A percentile compares a stretch with the other conserved stretches of the same genome.
Conservation (phyloP, 768 basidiomycete genomes). For the Russula abietina region DNA sequence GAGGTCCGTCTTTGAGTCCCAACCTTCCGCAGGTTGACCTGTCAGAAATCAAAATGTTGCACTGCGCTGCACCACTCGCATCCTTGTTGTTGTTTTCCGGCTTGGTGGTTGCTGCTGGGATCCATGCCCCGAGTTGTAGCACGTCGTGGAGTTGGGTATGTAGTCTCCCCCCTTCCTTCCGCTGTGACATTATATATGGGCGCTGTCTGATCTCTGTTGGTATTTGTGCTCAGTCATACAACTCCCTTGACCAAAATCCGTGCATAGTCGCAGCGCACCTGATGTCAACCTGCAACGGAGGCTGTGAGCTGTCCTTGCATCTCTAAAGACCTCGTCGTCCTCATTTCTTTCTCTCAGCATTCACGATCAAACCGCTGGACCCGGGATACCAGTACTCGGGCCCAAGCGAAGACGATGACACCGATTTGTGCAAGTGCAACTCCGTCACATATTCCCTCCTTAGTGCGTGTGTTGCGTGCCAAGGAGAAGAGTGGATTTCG, state of each 20-base stretch:
- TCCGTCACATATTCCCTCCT: neutral
- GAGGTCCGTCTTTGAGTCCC: too few relatives aligned
- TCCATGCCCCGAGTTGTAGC: too few relatives aligned
- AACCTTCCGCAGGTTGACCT: too few relatives aligned
- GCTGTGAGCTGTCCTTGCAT: neutral
- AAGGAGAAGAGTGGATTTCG: neutral
- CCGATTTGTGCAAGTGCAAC: conserved; percentile 5
- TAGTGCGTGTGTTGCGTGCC: conserved; percentile 8
- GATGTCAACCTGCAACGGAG: neutral
- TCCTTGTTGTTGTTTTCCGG: too few relatives aligned
- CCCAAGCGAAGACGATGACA: neutral
- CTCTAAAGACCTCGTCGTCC: neutral
- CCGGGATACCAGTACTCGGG: neutral
- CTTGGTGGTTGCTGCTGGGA: too few relatives aligned
- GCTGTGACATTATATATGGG: too few relatives aligned
- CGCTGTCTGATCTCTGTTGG: neutral
- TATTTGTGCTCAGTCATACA: neutral
- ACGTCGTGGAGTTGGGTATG: too few relatives aligned
- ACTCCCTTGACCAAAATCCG: neutral
- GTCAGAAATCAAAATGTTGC: too few relatives aligned
- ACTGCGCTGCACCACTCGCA: too few relatives aligned
- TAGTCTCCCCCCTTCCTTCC: too few relatives aligned
- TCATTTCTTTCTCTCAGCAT: neutral
- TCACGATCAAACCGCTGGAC: neutral
- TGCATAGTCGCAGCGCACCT: conserved; percentile 1